Evolutionary conservation across 2,329 filamentous ascomycete genomes (phyloP).

Genomic region (Epichloe hybrida): DNA sequence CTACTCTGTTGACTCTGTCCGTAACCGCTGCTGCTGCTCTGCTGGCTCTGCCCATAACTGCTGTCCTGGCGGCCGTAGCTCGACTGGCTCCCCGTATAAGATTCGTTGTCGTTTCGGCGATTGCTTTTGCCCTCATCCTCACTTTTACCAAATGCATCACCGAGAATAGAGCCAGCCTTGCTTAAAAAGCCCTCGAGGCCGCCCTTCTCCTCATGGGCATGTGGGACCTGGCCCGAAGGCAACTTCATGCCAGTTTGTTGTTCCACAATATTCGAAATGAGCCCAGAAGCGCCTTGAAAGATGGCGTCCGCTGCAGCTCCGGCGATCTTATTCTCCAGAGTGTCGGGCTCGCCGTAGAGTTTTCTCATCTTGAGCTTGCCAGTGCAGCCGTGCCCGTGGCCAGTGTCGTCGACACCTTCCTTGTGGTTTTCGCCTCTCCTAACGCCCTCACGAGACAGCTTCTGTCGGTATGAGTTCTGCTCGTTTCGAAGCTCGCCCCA

Average conservation of each 20-base stretch:
- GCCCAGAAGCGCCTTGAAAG: slow-evolving; percentile 43
- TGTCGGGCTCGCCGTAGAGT: slow-evolving; percentile 37
- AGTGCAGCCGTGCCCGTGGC: slow-evolving; percentile 71
- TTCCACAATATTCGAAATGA: slow-evolving; percentile 31
- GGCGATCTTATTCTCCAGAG: slow-evolving; percentile 42
- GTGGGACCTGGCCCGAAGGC: slow-evolving; percentile 15
- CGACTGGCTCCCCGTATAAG: slow-evolving; percentile 45
- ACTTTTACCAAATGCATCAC: slow-evolving; percentile 41
- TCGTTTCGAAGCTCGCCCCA: slow-evolving; percentile 55
- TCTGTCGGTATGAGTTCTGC: slow-evolving; percentile 54
- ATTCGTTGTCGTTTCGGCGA: slow-evolving; percentile 42
- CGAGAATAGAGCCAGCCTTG: slow-evolving; percentile 53
- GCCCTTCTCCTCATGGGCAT: slow-evolving; percentile 42
- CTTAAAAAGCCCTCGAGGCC: slow-evolving; percentile 58
- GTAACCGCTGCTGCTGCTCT: slow-evolving; percentile 41
- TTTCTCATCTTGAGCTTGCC: slow-evolving; percentile 71
- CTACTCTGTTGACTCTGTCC: slow-evolving; percentile 40
- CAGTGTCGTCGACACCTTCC: slow-evolving; percentile 68
- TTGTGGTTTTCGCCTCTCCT: slow-evolving; percentile 71
- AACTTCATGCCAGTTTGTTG: slow-evolving; percentile 32
- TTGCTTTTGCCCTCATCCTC: slow-evolving; percentile 40
- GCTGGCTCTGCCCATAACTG: slow-evolving; percentile 47
- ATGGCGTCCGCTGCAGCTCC: slow-evolving; percentile 42
- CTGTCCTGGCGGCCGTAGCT: slow-evolving; percentile 46
- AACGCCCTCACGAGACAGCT: slow-evolving; percentile 69